phyloP scores from a whole-genome alignment of 371 early-diverging fungal species.

The Rozella allomycis region DNA sequence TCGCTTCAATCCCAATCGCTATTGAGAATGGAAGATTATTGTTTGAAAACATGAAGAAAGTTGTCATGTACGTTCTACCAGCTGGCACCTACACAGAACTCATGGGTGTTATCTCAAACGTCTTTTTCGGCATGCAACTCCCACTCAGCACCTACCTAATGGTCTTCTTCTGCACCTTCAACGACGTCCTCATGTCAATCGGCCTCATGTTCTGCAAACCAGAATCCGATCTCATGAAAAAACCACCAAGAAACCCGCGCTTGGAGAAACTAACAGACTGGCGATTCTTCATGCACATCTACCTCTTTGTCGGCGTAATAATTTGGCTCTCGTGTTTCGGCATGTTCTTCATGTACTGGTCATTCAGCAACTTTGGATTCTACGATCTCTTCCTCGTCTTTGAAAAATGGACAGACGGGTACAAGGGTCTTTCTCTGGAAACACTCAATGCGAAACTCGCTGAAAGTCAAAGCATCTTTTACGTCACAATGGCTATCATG shows the following conservation, averaged over 20 bases:
- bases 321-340: conserved; percentile 6
- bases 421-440: conserved; percentile 16
- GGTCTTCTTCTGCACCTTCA: conserved; percentile 35
- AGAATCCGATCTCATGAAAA: conserved; percentile 33
- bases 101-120: conserved; percentile 40
- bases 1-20: background rate
- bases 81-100: conserved; percentile 41
- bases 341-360: conserved; percentile 35
- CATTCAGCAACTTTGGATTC: conserved; percentile 19
- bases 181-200: conserved; percentile 26
- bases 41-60: background rate
- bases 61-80: conserved; percentile 2
- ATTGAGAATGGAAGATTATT: background rate
- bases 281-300: conserved; percentile 32
- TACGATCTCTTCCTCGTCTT: conserved; percentile 27
- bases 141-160: conserved; percentile 37
- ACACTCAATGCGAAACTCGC: conserved; percentile 17
- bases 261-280: conserved; percentile 30
- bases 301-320: conserved; percentile 37
- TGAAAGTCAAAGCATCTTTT: conserved; percentile 36
- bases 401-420: conserved; percentile 22
- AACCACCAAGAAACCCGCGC: conserved; percentile 34
- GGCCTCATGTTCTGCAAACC: conserved; percentile 40
- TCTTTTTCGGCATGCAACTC: conserved; percentile 39
- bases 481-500: conserved; percentile 36